Percentiles rank a stretch among this genome's conserved stretches.
phyloP scores from a whole-genome alignment of 73 alveolate genomes.

The Breviolum minutum region DNA sequence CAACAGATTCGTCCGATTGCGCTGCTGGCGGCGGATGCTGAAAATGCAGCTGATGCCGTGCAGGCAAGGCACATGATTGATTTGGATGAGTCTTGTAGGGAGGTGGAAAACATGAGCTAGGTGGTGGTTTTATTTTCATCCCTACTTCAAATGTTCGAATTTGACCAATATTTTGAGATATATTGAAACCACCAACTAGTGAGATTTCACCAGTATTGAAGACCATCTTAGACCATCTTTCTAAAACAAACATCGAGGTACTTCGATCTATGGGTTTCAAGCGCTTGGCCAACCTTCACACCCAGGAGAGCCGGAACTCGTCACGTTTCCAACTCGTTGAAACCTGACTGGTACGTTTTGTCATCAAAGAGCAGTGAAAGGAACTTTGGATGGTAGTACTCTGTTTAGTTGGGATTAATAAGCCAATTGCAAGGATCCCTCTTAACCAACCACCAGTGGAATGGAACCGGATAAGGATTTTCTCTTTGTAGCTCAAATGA shows the following conservation, averaged over 20 bases:
- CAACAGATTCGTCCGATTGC: constrained; percentile 51
- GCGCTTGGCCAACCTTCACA: constrained; percentile 68
- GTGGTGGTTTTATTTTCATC: neutral
- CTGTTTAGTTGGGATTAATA: neutral
- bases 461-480: neutral
- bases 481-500: neutral
- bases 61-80: constrained; percentile 1
- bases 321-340: too few relatives aligned
- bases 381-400: neutral
- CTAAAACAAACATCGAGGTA: neutral
- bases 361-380: too few relatives aligned
- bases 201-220: neutral
- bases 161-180: too few relatives aligned
- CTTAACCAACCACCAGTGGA: too few relatives aligned
- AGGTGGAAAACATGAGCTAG: neutral
- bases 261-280: constrained; percentile 76
- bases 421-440: too few relatives aligned
- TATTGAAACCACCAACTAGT: too few relatives aligned
- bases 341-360: too few relatives aligned
- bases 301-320: neutral
- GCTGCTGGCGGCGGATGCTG: constrained; percentile 23
- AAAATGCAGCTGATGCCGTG: constrained; percentile 65
- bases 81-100: neutral
- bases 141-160: too few relatives aligned
- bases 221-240: neutral